These are phyloP conservation scores for Pyrrhoderma noxium DNA, from an alignment of 1,284 basidiomycete genomes.

Conservation along the genomic window DNA sequence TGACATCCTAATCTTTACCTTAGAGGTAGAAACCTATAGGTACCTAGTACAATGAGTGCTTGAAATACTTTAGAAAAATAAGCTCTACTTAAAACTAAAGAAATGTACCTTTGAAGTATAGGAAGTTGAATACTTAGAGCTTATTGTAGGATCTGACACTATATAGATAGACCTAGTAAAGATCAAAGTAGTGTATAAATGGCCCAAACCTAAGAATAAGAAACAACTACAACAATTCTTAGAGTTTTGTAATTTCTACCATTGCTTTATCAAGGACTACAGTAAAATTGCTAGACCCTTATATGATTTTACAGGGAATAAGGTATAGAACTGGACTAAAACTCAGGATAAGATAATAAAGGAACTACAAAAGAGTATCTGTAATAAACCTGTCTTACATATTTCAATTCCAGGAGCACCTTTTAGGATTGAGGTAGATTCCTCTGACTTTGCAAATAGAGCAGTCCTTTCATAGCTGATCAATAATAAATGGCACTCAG, in stretches of 20 bases:
- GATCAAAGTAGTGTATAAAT: constrained; percentile 19
- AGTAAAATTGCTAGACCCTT: neutral
- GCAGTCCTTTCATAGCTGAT: neutral
- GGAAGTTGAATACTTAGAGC: constrained; percentile 16
- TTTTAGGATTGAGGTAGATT: neutral
- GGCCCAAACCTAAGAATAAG: constrained; percentile 21
- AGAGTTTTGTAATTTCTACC: constrained; percentile 23
- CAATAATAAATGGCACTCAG: constrained; percentile 24
- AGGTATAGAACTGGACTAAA: neutral
- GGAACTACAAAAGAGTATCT: too few relatives aligned
- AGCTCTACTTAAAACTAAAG: constrained; percentile 22
- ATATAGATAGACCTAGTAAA: constrained; percentile 22
- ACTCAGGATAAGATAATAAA: too few relatives aligned
- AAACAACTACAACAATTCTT: constrained; percentile 21
- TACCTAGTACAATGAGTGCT: constrained; percentile 25
- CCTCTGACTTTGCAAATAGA: neutral
- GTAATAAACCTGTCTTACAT: too few relatives aligned
- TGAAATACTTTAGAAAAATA: constrained; percentile 20
- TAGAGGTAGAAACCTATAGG: constrained; percentile 11
- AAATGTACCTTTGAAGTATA: constrained; percentile 27
- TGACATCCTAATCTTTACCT: constrained; percentile 16
- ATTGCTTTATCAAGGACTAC: constrained; percentile 20
- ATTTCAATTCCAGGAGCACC: neutral
- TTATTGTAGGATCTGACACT: constrained; percentile 14
- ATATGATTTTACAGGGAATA: neutral